Base-by-base conservation (phyloP, 1,284 basidiomycete species). In the Pascua guehoae region DNA sequence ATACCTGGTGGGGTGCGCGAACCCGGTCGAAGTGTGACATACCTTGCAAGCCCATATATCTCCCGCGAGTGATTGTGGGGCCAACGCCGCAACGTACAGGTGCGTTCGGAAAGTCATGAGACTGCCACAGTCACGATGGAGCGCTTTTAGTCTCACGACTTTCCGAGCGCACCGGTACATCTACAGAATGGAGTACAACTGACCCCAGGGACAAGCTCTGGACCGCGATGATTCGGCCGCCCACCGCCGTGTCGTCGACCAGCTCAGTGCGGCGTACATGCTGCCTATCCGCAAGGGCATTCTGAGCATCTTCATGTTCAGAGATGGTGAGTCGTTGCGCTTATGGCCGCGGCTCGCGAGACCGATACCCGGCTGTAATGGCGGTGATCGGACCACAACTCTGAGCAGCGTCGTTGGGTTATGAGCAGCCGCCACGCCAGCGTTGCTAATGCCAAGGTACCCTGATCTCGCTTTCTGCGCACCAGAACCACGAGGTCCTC, bases 211-310 rank as follows among this genome's bases (percentile, higher is more conserved):
- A 32, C 24, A 32, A 32, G 4, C 24, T 7, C 24, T 32, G 4
- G 24, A 60, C 47, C 24, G 24, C 24, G 24, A 32, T 32, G 61
- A 66, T 45, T 69, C 68, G 51, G 57, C 61, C 46, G 68, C 72
- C 4, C 75, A 75, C 63, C 64, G 73, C 4, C 53, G 73, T 24
- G 73, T 71, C 1, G 68, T 78, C 9, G 75, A 76, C 60, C 67
- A 74, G 49, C 62, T 78, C n/a, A 67, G 67, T 11, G 73, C 73
- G 17, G 69, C 73, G 51, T 76, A 75, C 56, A 77, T 77, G 75
- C 69, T 78, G 1, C 75, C 76, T 0, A 67, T 78, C 17, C 64
- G 74, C 15, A 63, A 71, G 16, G 70, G 65, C 38, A 72, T 78
- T 32, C 58, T 75, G 41, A 71, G 69, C 50, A 60, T 69, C 8